A percentile compares a stretch with the other conserved stretches of the same genome.
Conservation (phyloP, 352 stramenopile species). For the Globisporangium nunn region DNA sequence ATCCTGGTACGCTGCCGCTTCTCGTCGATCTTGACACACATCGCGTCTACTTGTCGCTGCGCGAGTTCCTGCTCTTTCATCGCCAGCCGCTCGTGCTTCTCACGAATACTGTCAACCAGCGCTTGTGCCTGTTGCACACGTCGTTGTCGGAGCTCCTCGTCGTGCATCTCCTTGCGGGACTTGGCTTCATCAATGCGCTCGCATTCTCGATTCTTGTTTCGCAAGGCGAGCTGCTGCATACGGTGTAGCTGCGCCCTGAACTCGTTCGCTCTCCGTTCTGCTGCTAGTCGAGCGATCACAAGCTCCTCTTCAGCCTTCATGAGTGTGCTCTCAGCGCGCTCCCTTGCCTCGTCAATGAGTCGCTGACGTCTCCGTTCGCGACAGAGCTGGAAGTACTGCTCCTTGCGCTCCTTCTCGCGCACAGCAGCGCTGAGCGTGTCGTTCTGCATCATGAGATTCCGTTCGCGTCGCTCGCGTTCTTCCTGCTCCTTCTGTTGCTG, state of each 20-base stretch:
- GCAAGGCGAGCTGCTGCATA: conserved; percentile 38
- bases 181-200: conserved; percentile 38
- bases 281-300: conserved; percentile 10
- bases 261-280: conserved; percentile 16
- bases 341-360: conserved; percentile 20
- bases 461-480: conserved; percentile 48
- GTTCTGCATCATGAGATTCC: conserved; percentile 34
- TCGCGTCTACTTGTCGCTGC: conserved; percentile 10
- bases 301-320: conserved; percentile 46
- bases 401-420: conserved; percentile 30
- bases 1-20: conserved; percentile 29
- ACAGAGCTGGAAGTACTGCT: conserved; percentile 32
- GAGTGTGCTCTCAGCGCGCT: conserved; percentile 21
- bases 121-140: conserved; percentile 29
- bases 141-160: conserved; percentile 52
- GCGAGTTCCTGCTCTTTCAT: conserved; percentile 40
- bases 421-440: conserved; percentile 20
- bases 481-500: conserved; percentile 29
- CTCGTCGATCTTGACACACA: conserved; percentile 15
- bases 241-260: conserved; percentile 28
- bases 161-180: conserved; percentile 50
- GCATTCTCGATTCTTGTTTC: conserved; percentile 22
- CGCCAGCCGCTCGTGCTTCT: conserved; percentile 34
- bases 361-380: conserved; percentile 24
- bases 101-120: conserved; percentile 19